Percentiles rank a stretch among this genome's conserved stretches.
Evolutionary conservation across 306 rosid genomes (phyloP).

Genomic region (Benincasa hispida): DNA sequence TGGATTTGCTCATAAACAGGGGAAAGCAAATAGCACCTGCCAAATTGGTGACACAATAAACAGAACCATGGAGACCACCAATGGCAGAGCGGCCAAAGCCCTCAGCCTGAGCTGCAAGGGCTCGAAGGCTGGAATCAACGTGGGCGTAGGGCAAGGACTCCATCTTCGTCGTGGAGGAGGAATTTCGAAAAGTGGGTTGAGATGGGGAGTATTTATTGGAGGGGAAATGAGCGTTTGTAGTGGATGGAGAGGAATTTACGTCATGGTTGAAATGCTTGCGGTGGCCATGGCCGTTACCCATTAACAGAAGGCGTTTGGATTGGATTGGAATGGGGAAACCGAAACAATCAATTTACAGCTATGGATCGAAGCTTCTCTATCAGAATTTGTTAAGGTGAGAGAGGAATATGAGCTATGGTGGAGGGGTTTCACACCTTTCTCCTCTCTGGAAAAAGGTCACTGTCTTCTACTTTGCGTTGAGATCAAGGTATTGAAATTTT

Average conservation of each 20-base stretch:
- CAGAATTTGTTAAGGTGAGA: not conserved
- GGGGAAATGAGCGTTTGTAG: constrained; percentile 11
- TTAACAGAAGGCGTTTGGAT: constrained; percentile 12
- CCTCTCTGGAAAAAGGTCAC: not conserved
- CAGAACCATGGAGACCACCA: constrained; percentile 78
- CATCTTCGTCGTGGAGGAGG: constrained; percentile 22
- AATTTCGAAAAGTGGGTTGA: constrained; percentile 6
- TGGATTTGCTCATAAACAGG: not conserved
- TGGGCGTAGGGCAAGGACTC: constrained; percentile 47
- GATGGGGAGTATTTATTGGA: constrained; percentile 18
- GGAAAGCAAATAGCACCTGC: constrained; percentile 30
- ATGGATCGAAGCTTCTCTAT: not conserved
- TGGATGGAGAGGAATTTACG: constrained; percentile 10
- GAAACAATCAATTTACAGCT: too few relatives aligned
- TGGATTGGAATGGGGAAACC: not conserved
- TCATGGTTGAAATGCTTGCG: constrained; percentile 20
- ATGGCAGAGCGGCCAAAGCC: constrained; percentile 77
- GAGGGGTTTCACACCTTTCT: not conserved
- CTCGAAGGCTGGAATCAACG: constrained; percentile 54
- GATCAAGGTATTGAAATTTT: not conserved
- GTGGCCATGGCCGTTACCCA: constrained; percentile 57
- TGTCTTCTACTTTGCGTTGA: not conserved
- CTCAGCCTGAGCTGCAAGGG: constrained; percentile 70
- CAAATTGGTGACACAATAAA: constrained; percentile 55
- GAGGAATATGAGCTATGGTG: not conserved